These are phyloP conservation scores for Astrothelium subdiscretum DNA, from an alignment of 495 filamentous ascomycete species.

Conservation along the genomic window DNA sequence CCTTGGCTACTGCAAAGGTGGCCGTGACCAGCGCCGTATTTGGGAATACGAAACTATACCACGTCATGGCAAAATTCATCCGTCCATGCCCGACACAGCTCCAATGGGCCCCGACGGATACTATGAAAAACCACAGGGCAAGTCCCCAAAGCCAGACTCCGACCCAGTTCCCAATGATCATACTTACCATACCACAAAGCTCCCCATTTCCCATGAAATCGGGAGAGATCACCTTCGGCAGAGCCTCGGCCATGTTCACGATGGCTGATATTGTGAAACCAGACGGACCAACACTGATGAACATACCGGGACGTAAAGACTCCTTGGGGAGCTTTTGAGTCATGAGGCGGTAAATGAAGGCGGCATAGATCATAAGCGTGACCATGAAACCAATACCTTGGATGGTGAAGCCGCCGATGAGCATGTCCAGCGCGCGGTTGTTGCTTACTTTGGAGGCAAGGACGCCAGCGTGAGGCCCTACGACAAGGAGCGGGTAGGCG, in stretches of 20 bases:
- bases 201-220: slow-evolving; percentile 50
- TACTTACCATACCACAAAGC: slow-evolving; percentile 43
- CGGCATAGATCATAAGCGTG: slow-evolving; percentile 72
- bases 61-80: slow-evolving; percentile 75
- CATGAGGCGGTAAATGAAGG: slow-evolving; percentile 83
- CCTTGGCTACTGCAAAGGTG: slow-evolving; percentile 22
- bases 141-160: slow-evolving; percentile 79
- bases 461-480: slow-evolving; percentile 61
- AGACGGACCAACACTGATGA: slow-evolving; percentile 68
- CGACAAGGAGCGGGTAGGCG: slow-evolving; percentile 72
- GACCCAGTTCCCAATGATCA: slow-evolving; percentile 45
- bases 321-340: slow-evolving; percentile 78
- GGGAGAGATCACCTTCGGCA: slow-evolving; percentile 34
- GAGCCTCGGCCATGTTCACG: slow-evolving; percentile 42
- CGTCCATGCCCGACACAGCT: slow-evolving; percentile 48
- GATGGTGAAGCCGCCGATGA: slow-evolving; percentile 57
- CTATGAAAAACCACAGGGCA: slow-evolving; percentile 77
- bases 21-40: slow-evolving; percentile 41
- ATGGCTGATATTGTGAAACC: slow-evolving; percentile 69
- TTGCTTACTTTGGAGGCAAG: slow-evolving; percentile 40
- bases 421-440: slow-evolving; percentile 44
- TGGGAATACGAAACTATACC: slow-evolving; percentile 81
- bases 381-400: slow-evolving; percentile 82
- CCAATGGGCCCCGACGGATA: slow-evolving; percentile 63
- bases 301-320: slow-evolving; percentile 67